Evolutionary conservation across 2,329 filamentous ascomycete genomes (phyloP), one percentile per base, ranked within the genome.

Genomic region (Aureobasidium pullulans): DNA sequence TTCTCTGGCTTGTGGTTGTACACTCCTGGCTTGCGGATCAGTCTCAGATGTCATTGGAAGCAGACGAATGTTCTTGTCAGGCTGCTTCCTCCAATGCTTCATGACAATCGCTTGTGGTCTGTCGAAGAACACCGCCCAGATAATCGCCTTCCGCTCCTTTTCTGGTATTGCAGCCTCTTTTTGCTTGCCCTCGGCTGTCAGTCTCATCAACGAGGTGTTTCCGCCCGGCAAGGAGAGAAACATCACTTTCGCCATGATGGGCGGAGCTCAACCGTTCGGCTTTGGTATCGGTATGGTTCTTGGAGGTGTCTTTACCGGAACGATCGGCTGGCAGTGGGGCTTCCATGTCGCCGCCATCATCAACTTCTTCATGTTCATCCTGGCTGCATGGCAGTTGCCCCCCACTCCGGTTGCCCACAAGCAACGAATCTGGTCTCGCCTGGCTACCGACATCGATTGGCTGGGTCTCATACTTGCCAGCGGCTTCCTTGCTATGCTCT

Each of bases 401-500:
- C 42, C 53, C 0, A 46, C 53, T 31, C 37, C 53, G 1, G 2
- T 9, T 2, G 23, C 31, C 3, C 19, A 36, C 32, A 46, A 66
- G 65, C 42, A 61, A 3, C 29, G 60, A 23, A 65, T 47, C 34
- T 68, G 65, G 62, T 29, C 60, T 4, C 62, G 66, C 42, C 62
- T 79, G n/a, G 66, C 63, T 31, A 70, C 65, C 0, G 77, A 81
- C 4, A 79, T 83, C 44, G 81, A 83, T 61, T 83, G 80, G 81
- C 66, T 80, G 36, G 80, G 80, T 0, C 77, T 77, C 6, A 23
- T 72, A 0, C 70, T 82, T 29, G 76, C 76, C 3, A 78, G 74
- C 62, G 68, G 73, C 1, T 77, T 73, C 29, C 67, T 82, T 19
- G 80, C 76, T 0, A 69, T 82, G 61, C 71, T 82, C 2, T 79